Conservation (phyloP, 1,139 yeast genomes). For the Yamadazyma conglobata region DNA sequence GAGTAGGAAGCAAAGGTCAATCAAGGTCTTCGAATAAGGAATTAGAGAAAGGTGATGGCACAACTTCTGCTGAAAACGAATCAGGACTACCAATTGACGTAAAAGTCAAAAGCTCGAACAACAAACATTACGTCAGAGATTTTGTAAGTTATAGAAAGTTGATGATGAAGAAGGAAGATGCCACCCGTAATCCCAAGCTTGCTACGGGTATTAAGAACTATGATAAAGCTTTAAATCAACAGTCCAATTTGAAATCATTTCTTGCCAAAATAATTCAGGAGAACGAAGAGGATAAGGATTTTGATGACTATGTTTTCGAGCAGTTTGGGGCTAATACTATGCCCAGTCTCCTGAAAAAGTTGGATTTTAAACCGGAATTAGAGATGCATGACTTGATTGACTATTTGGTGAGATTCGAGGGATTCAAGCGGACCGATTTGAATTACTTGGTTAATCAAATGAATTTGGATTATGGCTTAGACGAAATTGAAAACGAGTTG, state of each 20-base stretch:
- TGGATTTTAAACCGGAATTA: conserved; percentile 7
- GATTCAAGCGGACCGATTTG: conserved; percentile 27
- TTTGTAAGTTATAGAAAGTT: conserved; percentile 21
- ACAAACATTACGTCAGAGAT: conserved; percentile 20
- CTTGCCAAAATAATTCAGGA: conserved; percentile 13
- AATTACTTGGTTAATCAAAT: conserved; percentile 20
- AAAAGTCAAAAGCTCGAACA: conserved; percentile 2
- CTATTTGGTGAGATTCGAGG: conserved; percentile 27
- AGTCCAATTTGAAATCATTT: conserved; percentile 9
- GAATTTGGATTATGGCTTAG: conserved; percentile 34
- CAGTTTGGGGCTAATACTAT: conserved; percentile 6
- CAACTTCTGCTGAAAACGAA: not conserved
- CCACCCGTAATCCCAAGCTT: conserved; percentile 8
- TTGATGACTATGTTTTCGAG: conserved; percentile 13
- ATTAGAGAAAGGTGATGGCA: not conserved
- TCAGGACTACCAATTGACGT: no score
- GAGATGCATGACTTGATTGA: conserved; percentile 28
- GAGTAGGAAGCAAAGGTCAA: no score
- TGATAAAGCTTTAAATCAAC: conserved; percentile 10
- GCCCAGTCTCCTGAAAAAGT: not conserved
- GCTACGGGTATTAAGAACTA: conserved; percentile 13
- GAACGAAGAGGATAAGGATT: conserved; percentile 11
- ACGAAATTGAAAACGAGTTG: conserved; percentile 37
- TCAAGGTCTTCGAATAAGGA: not conserved
- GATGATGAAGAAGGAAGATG: no score